A percentile compares a stretch with the other conserved stretches of the same genome.
Evolutionary conservation across 176 grass and related monocot species (phyloP).

Genomic region (Coix lacrymajobi): DNA sequence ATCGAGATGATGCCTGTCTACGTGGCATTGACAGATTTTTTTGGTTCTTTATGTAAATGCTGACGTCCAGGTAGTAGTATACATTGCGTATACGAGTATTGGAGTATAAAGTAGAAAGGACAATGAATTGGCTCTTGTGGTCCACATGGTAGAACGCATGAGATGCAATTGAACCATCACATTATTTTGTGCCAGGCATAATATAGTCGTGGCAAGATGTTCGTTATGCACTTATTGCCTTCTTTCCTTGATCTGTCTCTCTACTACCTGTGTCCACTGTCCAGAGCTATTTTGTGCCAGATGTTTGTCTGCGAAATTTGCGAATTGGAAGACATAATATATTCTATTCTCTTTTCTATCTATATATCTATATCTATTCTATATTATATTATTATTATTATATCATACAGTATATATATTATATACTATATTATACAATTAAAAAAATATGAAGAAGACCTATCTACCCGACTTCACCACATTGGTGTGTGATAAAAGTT

Average conservation of each 20-base stretch:
- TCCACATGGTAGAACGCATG: background rate
- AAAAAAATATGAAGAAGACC: too few species aligned
- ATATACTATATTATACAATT: too few species aligned
- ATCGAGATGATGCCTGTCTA: constrained; percentile 32
- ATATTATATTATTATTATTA: too few species aligned
- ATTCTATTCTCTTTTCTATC: too few species aligned
- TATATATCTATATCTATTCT: too few species aligned
- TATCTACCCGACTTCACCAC: too few species aligned
- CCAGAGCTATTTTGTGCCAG: background rate
- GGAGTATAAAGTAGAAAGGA: background rate
- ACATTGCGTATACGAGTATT: background rate
- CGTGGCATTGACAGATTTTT: background rate
- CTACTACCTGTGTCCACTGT: background rate
- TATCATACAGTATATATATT: too few species aligned
- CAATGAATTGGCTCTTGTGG: background rate
- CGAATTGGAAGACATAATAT: background rate
- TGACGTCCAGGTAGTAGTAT: constrained; percentile 1
- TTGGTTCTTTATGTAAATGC: constrained; percentile 7
- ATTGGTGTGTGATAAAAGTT: too few species aligned
- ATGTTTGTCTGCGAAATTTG: background rate
- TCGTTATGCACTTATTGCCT: background rate
- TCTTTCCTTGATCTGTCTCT: background rate
- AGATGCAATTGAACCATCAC: constrained; percentile 4
- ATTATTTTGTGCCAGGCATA: background rate
- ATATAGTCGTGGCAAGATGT: background rate